Conservation (phyloP, 148 eudicot species). For the Simmondsia chinensis region DNA sequence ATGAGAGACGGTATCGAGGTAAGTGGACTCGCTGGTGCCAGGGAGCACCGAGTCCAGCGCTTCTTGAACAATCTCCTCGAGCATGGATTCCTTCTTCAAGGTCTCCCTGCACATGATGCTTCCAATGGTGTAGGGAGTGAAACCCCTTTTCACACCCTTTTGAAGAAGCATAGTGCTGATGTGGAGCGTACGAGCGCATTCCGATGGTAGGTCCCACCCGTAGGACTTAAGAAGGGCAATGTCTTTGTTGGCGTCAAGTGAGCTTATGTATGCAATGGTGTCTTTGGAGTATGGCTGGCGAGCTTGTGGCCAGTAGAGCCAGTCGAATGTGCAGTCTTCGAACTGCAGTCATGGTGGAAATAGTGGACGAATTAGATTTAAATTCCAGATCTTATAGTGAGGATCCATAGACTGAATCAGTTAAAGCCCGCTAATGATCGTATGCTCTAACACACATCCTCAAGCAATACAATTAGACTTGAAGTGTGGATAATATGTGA, state of each 20-base stretch:
- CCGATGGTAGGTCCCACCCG: conserved; percentile 59
- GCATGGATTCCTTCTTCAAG: conserved; percentile 46
- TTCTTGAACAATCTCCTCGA: conserved; percentile 62
- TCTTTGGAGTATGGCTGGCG: conserved; percentile 42
- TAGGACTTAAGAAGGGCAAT: conserved; percentile 55
- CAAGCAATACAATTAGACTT: no score
- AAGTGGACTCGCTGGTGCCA: conserved; percentile 41
- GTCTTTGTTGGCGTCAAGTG: conserved; percentile 77
- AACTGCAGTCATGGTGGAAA: conserved; percentile 29
- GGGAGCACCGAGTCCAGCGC: conserved; percentile 53
- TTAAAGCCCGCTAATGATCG: no score
- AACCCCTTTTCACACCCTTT: conserved; percentile 59
- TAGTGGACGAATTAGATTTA: no score
- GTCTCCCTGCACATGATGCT: conserved; percentile 68
- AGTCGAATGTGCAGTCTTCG: conserved; percentile 81
- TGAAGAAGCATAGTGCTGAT: conserved; percentile 73
- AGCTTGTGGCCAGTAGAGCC: conserved; percentile 92
- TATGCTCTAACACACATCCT: no score
- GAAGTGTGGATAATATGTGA: no score
- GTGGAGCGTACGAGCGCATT: conserved; percentile 54
- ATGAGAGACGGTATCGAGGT: conserved; percentile 48
- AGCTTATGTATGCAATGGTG: conserved; percentile 50
- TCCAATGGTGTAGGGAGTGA: conserved; percentile 65
- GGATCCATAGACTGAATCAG: no score
- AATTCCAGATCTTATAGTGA: no score